Percentiles rank a stretch among this genome's conserved stretches.
Conservation (phyloP, 108 stramenopile species). For the Nitzschia inconspicua region DNA sequence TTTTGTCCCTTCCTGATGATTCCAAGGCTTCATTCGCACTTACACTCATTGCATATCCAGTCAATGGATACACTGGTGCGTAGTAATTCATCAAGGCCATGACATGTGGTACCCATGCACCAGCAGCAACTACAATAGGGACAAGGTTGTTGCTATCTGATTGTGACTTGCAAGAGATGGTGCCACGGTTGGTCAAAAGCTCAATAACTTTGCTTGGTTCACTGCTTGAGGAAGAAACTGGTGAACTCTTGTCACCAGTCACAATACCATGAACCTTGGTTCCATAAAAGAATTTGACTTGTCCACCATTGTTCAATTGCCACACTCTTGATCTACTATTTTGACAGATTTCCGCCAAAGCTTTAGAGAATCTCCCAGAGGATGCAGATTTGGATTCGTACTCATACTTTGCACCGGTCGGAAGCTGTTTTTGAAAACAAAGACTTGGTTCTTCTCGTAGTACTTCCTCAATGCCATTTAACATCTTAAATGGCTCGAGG, state of each 20-base stretch:
- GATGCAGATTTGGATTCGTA: slow-evolving; percentile 22
- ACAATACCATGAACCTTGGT: too few relatives aligned
- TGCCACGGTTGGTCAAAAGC: not conserved
- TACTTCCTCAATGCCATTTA: too few relatives aligned
- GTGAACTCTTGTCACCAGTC: too few relatives aligned
- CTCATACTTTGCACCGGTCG: slow-evolving; percentile 24
- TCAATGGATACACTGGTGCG: slow-evolving; percentile 41
- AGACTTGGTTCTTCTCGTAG: too few relatives aligned
- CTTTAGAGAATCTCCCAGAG: slow-evolving; percentile 33
- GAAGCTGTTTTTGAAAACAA: slow-evolving; percentile 4
- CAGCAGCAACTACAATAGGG: slow-evolving; percentile 36
- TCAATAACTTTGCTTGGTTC: not conserved
- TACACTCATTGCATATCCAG: slow-evolving; percentile 35
- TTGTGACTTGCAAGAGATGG: too few relatives aligned
- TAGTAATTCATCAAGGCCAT: slow-evolving; percentile 28
- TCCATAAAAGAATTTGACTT: too few relatives aligned
- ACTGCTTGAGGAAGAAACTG: too few relatives aligned
- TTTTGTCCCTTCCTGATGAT: slow-evolving; percentile 4
- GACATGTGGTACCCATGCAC: slow-evolving; percentile 31
- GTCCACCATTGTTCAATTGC: not conserved
- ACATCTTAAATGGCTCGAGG: slow-evolving; percentile 6
- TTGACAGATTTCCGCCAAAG: slow-evolving; percentile 24
- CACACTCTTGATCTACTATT: slow-evolving; percentile 5
- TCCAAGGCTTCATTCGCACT: slow-evolving; percentile 20
- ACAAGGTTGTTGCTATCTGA: too few relatives aligned